phyloP scores from a whole-genome alignment of 2,329 filamentous ascomycete genomes.

The Polytolypa hystricis region DNA sequence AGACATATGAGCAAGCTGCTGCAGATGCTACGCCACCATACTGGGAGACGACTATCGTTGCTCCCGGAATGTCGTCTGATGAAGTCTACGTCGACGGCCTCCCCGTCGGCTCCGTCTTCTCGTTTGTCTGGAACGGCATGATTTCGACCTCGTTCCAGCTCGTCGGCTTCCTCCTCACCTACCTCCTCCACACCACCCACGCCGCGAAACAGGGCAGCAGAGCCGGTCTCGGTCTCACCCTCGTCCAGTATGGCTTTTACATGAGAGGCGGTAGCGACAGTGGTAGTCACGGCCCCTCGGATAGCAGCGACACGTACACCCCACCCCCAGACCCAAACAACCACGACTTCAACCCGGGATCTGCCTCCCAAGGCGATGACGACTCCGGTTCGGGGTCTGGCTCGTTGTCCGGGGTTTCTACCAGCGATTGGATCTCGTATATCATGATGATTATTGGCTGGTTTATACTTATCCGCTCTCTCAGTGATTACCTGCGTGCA shows the following conservation, averaged over 20 bases:
- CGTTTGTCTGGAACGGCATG: conserved; percentile 69
- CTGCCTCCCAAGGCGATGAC: conserved; percentile 42
- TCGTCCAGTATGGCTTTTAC: conserved; percentile 94
- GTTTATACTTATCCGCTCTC: conserved; percentile 92
- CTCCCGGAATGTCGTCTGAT: conserved; percentile 79
- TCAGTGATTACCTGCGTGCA: conserved; percentile 80
- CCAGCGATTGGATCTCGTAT: conserved; percentile 83
- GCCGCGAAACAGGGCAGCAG: conserved; percentile 95
- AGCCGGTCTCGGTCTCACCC: conserved; percentile 83
- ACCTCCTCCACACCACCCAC: conserved; percentile 94
- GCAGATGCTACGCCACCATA: conserved; percentile 93
- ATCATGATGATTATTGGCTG: conserved; percentile 92
- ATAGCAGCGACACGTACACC: conserved; percentile 43
- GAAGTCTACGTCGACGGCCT: conserved; percentile 97
- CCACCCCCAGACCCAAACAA: conserved; percentile 73
- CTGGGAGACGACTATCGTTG: conserved; percentile 97
- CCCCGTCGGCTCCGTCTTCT: conserved; percentile 77
- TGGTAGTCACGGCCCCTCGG: conserved; percentile 21
- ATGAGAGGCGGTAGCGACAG: conserved; percentile 57
- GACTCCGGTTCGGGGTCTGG: conserved; percentile 15
- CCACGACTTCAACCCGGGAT: conserved; percentile 72
- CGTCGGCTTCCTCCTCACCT: conserved; percentile 93
- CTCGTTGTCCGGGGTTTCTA: conserved; percentile 49
- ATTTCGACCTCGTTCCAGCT: conserved; percentile 97
- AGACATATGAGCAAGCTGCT: conserved; percentile 97